Base-by-base conservation (phyloP, 495 filamentous ascomycete species). In the Hypoxylon rickii region DNA sequence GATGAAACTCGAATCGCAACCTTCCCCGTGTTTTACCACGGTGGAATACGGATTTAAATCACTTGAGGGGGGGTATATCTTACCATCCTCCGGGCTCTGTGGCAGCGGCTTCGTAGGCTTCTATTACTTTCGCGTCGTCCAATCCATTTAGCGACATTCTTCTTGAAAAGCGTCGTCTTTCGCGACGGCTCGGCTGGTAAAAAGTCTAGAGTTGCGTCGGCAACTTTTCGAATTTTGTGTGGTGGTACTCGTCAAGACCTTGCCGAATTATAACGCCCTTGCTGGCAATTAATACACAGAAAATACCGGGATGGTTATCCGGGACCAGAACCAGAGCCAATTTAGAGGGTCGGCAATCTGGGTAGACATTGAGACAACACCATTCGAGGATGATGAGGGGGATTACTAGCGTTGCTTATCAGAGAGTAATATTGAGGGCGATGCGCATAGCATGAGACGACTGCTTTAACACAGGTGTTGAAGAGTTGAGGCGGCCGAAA, bases 101-200 rank as follows among this genome's bases (percentile, higher is more conserved):
- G 53, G 87, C 76, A 40, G 91, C 88, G 60, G 79, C 74, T 61
- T 92, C 89, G 76, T 96, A 88, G 60, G 92, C 92, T 72, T 93
- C 91, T 71, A 84, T 80, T 66, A 98, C 79, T 59, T 81, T 80
- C 62, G 82, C 77, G 77, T 83, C 81, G 76, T 97, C 94, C 77
- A 98, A 79, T 59, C 94, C 94, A 87, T 97, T 96, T 74, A 98
- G 80, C 80, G 94, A 97, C 94, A 98, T 98, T 46, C 63, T 73
- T 53, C 57, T 55, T 36, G 33, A 21, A 41, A 62, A 65, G 65
- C 42, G 49, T 52, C 47, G 52, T 44, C 52, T 24, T 51, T 31
- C 38, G 43, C 39, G 55, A 58, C 54, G 43, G 32, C 34, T 34
- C 34, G 26, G 17, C 36, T 40, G 38, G n/a, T n/a, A 41, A 11